phyloP scores from a whole-genome alignment of 192 early-diverging fungal species.

The Helicostylum pulchrum region DNA sequence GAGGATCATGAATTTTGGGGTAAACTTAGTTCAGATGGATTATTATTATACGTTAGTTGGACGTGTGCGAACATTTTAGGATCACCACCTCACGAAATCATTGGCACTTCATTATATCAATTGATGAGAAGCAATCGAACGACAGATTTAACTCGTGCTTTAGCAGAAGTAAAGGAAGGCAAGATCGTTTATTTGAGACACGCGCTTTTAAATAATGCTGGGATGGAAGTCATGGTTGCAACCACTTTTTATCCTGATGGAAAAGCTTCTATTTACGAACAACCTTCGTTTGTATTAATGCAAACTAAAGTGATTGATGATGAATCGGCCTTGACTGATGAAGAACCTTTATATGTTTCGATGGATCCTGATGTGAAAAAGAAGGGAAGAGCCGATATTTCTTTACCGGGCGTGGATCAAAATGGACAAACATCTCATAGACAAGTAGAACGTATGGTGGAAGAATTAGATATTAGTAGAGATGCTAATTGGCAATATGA shows the following conservation, averaged over 20 bases:
- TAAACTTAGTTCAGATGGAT: constrained; percentile 57
- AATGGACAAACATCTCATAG: not conserved
- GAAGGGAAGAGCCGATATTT: constrained; percentile 9
- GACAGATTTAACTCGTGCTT: constrained; percentile 39
- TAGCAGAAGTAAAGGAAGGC: constrained; percentile 36
- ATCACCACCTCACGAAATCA: constrained; percentile 28
- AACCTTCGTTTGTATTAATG: constrained; percentile 30
- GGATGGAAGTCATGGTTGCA: constrained; percentile 31
- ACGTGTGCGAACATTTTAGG: constrained; percentile 32
- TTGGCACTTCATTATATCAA: constrained; percentile 45
- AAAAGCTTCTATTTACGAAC: not conserved
- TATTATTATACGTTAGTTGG: constrained; percentile 49
- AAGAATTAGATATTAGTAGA: constrained; percentile 25
- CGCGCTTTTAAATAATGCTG: constrained; percentile 32
- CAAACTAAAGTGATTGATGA: constrained; percentile 24
- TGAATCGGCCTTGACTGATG: not conserved
- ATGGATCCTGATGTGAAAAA: constrained; percentile 23
- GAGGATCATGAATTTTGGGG: constrained; percentile 55
- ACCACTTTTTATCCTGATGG: constrained; percentile 42
- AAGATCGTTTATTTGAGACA: constrained; percentile 36
- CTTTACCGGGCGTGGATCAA: constrained; percentile 1
- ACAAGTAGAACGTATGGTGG: constrained; percentile 12
- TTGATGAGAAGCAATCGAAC: constrained; percentile 40
- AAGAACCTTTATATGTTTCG: constrained; percentile 6
- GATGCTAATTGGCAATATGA: constrained; percentile 36